Percentiles rank a stretch among this genome's conserved stretches.
phyloP scores from a whole-genome alignment of 2,329 filamentous ascomycete species.

The Rhinocladiella mackenziei region DNA sequence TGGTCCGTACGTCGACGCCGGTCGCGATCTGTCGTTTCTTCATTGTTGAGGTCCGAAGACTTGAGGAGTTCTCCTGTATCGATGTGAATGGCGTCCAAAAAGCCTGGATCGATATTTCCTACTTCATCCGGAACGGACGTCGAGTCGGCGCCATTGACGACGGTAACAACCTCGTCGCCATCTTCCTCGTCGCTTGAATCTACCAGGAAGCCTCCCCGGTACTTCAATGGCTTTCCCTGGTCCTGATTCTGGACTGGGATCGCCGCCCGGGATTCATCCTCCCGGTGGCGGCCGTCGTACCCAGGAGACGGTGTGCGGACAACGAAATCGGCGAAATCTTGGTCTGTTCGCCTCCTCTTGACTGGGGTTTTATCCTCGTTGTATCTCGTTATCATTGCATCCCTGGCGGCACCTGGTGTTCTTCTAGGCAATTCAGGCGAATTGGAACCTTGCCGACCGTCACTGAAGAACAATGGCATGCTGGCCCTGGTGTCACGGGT shows the following conservation, averaged over 20 bases:
- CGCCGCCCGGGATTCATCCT: neutral
- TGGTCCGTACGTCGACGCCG: constrained; percentile 26
- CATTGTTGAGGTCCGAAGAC: constrained; percentile 14
- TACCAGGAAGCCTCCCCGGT: constrained; percentile 29
- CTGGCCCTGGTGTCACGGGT: constrained; percentile 31
- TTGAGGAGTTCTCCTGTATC: constrained; percentile 27
- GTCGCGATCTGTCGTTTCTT: constrained; percentile 3
- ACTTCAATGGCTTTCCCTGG: constrained; percentile 16
- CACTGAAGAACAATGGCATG: constrained; percentile 38
- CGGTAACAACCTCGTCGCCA: constrained; percentile 8
- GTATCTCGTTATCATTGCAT: constrained; percentile 33
- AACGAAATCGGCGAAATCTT: constrained; percentile 10
- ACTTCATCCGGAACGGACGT: constrained; percentile 2
- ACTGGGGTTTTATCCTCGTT: constrained; percentile 39
- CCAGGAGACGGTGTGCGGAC: constrained; percentile 24
- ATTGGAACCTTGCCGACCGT: constrained; percentile 10
- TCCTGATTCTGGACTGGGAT: neutral
- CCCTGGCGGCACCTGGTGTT: neutral
- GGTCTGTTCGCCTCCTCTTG: constrained; percentile 42
- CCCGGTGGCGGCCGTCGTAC: neutral
- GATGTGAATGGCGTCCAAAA: constrained; percentile 12
- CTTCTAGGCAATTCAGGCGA: neutral
- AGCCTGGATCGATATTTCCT: constrained; percentile 1
- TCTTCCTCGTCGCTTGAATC: constrained; percentile 49
- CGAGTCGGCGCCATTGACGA: constrained; percentile 4